Evolutionary conservation across 208 protist species (phyloP).

Genomic region (Crithidia bombi): DNA sequence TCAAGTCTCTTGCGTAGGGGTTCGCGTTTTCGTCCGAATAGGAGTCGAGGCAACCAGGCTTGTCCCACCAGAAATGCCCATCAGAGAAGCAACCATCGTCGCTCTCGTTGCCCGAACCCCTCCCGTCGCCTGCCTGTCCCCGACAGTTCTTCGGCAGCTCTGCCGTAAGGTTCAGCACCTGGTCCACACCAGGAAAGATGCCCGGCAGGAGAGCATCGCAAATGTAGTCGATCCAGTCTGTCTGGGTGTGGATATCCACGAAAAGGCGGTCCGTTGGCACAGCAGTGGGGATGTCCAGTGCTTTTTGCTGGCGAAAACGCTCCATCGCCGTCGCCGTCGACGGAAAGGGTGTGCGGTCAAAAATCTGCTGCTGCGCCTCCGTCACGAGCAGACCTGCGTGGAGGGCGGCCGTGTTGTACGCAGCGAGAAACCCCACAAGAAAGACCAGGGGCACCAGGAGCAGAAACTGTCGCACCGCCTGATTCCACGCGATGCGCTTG

Average conservation of each 20-base stretch:
- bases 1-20: background rate
- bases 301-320: slow-evolving; percentile 17
- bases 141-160: background rate
- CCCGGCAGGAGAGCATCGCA: slow-evolving; percentile 4
- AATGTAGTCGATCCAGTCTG: slow-evolving; percentile 28
- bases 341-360: slow-evolving; percentile 17
- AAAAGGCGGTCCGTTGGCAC: slow-evolving; percentile 18
- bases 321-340: slow-evolving; percentile 11
- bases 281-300: background rate
- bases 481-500: slow-evolving; percentile 21
- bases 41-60: background rate
- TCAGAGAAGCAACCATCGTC: background rate
- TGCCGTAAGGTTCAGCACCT: background rate
- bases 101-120: background rate
- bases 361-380: slow-evolving; percentile 14
- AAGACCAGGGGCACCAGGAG: slow-evolving; percentile 13
- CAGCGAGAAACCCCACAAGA: slow-evolving; percentile 4
- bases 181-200: background rate
- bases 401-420: background rate
- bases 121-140: background rate
- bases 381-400: background rate
- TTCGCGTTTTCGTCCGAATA: background rate
- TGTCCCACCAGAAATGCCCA: background rate
- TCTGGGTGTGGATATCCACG: slow-evolving; percentile 18
- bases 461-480: slow-evolving; percentile 19